Evolutionary conservation across 2,329 filamentous ascomycete genomes (phyloP), one percentile per base, ranked within the genome.

Genomic region (Tolypocladium inflatum): DNA sequence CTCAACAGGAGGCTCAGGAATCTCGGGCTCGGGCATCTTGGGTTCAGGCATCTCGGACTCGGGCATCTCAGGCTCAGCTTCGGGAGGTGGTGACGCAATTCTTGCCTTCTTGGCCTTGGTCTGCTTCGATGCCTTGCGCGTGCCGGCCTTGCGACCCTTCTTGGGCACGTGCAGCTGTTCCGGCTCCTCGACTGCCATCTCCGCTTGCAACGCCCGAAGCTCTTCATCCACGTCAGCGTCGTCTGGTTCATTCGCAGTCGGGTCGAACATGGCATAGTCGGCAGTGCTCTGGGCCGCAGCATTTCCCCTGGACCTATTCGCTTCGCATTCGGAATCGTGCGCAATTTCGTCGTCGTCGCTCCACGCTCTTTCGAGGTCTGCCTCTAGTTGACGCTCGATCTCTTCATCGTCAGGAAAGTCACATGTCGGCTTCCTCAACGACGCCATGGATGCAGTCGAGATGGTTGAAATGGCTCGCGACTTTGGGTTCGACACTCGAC

Each of bases 311-410:
- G 62, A 37, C 57, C 61, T 61, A 39, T 56, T 73, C 9, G 38
- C 67, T 73, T 75, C 78, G 0, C 74, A 74, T 54, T 80, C 78
- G 7, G 76, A 80, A 58, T 80, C 75, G 7, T 73, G 71, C 5
- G 71, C 72, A 9, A 77, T 69, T 39, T 78, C 76, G 51, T 84
- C 82, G 17, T 81, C 78, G 37, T 85, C 80, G 2, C 77, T 79
- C 33, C 81, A 66, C 1, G 78, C 80, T 37, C 78, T 74, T 50
- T 86, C 82, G 11, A 89, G 76, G 58, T 88, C 87, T 2, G 81
- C 84, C 65, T 88, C 81, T 1, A 90, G 74, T 54, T 83, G 83
- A 26, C 80, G 80, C 55, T 90, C 84, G 42, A 89, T 80, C 61
- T 88, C 86, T 1, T 84, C 81, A 60, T 89, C 85, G 57, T 83